Conservation (phyloP, 202 grass and related monocot genomes). For the Bolboschoenoplectus hybrid region DNA sequence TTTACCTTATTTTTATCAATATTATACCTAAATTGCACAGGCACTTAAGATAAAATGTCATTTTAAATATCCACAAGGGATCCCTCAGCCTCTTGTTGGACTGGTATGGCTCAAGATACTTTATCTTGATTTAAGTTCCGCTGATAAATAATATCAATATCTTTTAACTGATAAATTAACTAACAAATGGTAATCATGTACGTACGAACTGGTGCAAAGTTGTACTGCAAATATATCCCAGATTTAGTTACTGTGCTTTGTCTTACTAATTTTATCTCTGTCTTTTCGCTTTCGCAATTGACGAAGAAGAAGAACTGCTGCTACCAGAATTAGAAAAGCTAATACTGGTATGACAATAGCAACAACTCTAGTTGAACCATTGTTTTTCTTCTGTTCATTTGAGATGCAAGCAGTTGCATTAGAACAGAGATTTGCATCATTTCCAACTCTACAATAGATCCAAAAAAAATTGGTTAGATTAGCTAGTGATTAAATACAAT, state of each 20-base stretch:
- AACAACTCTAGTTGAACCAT: constrained; percentile 29
- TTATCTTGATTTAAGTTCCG: no score
- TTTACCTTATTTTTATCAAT: no score
- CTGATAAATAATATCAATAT: neutral
- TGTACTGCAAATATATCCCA: neutral
- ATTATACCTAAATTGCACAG: no score
- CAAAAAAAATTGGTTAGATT: neutral
- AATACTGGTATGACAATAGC: constrained; percentile 48
- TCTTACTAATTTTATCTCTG: constrained; percentile 22
- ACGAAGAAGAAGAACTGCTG: neutral
- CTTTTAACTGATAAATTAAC: neutral
- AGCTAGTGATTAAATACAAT: neutral
- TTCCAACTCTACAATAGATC: constrained; percentile 45
- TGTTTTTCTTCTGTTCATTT: constrained; percentile 42
- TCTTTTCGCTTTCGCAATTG: constrained; percentile 31
- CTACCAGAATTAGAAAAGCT: constrained; percentile 39
- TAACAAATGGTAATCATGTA: neutral
- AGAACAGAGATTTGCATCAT: constrained; percentile 49
- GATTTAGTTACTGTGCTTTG: neutral
- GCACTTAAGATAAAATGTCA: no score
- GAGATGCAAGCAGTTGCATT: constrained; percentile 37
- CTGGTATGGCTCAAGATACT: no score
- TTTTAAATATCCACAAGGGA: no score
- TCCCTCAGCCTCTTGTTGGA: no score
- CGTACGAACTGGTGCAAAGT: no score